A percentile compares a stretch with the other conserved stretches of the same genome.
These are phyloP conservation scores for Zymoseptoria brevis DNA, from an alignment of 2,329 filamentous ascomycete species.

Conservation along the genomic window DNA sequence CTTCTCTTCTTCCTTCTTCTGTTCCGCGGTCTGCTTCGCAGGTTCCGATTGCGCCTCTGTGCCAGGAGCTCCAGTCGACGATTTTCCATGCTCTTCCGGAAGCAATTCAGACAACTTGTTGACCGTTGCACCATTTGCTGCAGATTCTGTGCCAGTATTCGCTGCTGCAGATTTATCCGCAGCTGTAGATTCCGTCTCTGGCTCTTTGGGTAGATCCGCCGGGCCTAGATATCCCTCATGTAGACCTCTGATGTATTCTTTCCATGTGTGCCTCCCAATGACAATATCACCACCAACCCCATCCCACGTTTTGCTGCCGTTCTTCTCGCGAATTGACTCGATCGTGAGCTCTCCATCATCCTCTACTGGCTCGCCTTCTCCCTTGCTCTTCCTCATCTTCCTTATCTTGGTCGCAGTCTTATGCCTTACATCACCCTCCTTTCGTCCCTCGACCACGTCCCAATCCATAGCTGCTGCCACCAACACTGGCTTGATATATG, in stretches of 20 bases:
- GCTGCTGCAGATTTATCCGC: slow-evolving; percentile 3
- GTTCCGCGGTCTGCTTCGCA: slow-evolving; percentile 9
- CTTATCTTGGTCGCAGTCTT: slow-evolving; percentile 81
- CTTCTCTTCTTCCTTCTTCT: slow-evolving; percentile 23
- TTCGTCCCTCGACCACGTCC: slow-evolving; percentile 87
- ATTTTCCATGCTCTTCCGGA: background rate
- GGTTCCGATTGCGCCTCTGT: background rate
- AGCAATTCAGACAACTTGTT: background rate
- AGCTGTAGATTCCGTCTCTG: slow-evolving; percentile 14
- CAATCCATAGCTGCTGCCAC: slow-evolving; percentile 88
- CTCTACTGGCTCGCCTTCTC: slow-evolving; percentile 42
- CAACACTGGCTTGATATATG: slow-evolving; percentile 89
- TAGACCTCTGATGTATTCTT: slow-evolving; percentile 86
- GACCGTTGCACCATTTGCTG: slow-evolving; percentile 23
- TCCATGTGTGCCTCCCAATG: slow-evolving; percentile 89
- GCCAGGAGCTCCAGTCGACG: background rate
- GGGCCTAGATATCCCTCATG: slow-evolving; percentile 97
- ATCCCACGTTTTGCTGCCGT: slow-evolving; percentile 62
- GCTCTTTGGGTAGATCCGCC: slow-evolving; percentile 51
- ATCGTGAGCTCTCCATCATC: slow-evolving; percentile 51
- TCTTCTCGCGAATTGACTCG: slow-evolving; percentile 54
- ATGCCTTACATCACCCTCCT: slow-evolving; percentile 86
- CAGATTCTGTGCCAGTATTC: slow-evolving; percentile 10
- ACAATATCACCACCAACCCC: slow-evolving; percentile 78
- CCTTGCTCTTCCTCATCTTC: slow-evolving; percentile 52